Evolutionary conservation across 768 basidiomycete genomes (phyloP), one percentile per base, ranked within the genome.

Genomic region (Zangia roseola): DNA sequence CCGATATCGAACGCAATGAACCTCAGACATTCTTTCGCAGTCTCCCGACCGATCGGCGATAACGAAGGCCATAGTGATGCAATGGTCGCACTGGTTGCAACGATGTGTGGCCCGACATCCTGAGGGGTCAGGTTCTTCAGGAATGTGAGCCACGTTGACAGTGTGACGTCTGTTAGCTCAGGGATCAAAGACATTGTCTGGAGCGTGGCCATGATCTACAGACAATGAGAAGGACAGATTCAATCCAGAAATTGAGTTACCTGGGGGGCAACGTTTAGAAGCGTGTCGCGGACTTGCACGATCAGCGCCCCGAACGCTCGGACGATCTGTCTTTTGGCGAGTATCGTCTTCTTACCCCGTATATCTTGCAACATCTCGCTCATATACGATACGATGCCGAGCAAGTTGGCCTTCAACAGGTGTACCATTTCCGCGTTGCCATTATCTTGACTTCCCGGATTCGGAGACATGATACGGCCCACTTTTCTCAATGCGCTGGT

Each of bases 171-270:
- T 0, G 89, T 80, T 7, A 99, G 75, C 51, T 87, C 86, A 0
- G 79, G 78, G 10, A 91, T 76, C 28, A 74, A 68, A n/a, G 97
- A 76, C 71, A 87, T 89, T 6, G 89, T 92, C 70, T 98, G 95
- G 33, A 99, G 79, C 16, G 88, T 93, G 0, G 95, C 93, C 89
- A 98, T 93, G 57, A 97, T 86, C 95, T 99, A 35, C 14, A 21
- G 50, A 41, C 20, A 10, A 56, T 57, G 2, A 56, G 40, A 43
- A 52, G 21, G 17, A 57, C 50, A 6, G 33, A 24, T 51, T 36
- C 30, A 13, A 8, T 13, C 31, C 17, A 25, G 3, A 26, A 45
- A 26, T 17, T 6, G 65, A 10, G 73, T 47, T 57, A 93, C 95
- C 82, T 97, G 95, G 17, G 93, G 91, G 5, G 91, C 84, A 45